Percentiles rank a stretch among this genome's conserved stretches.
Evolutionary conservation across 345 rosid species (phyloP).

Genomic region (Ricinus communis): DNA sequence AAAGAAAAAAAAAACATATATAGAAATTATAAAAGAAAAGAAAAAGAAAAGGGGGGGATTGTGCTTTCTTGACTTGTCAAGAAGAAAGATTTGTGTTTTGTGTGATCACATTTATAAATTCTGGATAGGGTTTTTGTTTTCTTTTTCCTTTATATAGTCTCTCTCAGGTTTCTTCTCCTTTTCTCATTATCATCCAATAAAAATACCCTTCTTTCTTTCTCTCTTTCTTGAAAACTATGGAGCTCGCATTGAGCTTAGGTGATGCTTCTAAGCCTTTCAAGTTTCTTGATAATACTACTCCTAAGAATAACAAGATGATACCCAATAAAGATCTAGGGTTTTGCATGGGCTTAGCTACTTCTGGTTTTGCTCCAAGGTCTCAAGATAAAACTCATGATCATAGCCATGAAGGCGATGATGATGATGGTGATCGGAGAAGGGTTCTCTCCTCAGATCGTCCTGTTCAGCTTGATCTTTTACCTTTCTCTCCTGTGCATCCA

Average conservation of each 20-base stretch:
- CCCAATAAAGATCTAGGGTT: conserved; percentile 54
- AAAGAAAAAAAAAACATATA: neutral
- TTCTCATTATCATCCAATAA: conserved; percentile 10
- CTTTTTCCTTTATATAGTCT: no score
- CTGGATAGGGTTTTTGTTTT: neutral
- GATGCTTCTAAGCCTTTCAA: conserved; percentile 62
- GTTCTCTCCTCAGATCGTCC: conserved; percentile 49
- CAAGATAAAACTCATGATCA: conserved; percentile 18
- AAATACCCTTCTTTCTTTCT: neutral
- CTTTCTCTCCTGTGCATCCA: conserved; percentile 50
- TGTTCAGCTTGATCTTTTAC: conserved; percentile 66
- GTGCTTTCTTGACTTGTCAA: neutral
- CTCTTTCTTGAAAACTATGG: conserved; percentile 41
- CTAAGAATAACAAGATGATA: conserved; percentile 33
- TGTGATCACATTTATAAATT: neutral
- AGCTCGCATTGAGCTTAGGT: conserved; percentile 84
- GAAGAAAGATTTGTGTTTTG: neutral
- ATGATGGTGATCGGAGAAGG: conserved; percentile 21
- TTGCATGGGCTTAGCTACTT: conserved; percentile 55
- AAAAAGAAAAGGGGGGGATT: no score
- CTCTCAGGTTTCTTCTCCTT: neutral
- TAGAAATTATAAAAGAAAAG: no score
- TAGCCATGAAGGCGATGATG: neutral
- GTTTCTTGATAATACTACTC: conserved; percentile 50
- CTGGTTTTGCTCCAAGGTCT: conserved; percentile 34